A percentile compares a stretch with the other conserved stretches of the same genome.
Evolutionary conservation across 495 filamentous ascomycete species (phyloP).

Genomic region (Tuber brumale): DNA sequence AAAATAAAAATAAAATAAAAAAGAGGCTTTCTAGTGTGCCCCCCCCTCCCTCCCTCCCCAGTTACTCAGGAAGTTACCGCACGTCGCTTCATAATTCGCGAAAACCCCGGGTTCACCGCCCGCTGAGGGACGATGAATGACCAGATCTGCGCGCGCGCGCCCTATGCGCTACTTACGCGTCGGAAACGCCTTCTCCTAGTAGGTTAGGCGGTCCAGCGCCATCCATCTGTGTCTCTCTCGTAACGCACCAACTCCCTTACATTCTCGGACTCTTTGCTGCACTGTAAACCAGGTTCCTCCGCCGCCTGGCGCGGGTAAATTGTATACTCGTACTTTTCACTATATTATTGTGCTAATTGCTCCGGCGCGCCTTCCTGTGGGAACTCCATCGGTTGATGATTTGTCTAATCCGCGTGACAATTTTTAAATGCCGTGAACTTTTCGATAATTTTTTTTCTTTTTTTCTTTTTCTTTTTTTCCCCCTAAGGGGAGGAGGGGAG

Average conservation of each 20-base stretch:
- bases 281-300: not conserved
- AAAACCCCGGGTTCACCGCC: not conserved
- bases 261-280: too few relatives aligned
- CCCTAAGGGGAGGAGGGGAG: too few relatives aligned
- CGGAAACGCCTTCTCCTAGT: not conserved
- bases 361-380: not conserved
- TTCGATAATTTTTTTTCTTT: not conserved
- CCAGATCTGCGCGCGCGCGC: not conserved
- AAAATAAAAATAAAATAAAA: too few relatives aligned
- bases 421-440: not conserved
- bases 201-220: not conserved
- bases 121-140: not conserved
- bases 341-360: too few relatives aligned
- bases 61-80: not conserved
- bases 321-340: too few relatives aligned
- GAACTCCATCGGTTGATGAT: not conserved
- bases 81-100: not conserved
- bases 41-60: too few relatives aligned
- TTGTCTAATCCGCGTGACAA: not conserved
- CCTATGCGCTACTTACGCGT: not conserved
- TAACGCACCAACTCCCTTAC: too few relatives aligned
- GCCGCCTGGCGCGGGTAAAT: not conserved
- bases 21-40: not conserved
- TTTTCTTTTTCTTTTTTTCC: too few relatives aligned
- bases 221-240: not conserved